phyloP scores from a whole-genome alignment of 2,329 filamentous ascomycete species.

The Alternaria longipes region DNA sequence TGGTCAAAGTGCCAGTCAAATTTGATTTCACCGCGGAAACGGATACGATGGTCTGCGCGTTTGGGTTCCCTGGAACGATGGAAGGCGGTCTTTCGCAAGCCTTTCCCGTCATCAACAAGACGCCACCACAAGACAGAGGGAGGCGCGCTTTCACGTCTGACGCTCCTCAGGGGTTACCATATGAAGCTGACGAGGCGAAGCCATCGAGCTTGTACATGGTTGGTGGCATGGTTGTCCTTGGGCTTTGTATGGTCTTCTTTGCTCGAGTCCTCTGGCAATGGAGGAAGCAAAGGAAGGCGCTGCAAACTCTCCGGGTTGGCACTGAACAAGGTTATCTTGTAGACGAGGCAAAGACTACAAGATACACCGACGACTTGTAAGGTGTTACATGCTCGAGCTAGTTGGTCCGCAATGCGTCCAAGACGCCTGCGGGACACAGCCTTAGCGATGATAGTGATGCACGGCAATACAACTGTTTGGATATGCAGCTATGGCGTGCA shows the following conservation, averaged over 20 bases:
- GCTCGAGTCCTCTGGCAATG: not conserved
- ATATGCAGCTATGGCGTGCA: not conserved
- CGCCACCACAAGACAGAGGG: not conserved
- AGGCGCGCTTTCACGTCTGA: not conserved
- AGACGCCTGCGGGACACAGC: not conserved
- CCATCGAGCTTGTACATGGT: not conserved
- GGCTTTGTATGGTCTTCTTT: not conserved
- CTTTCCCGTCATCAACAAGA: not conserved
- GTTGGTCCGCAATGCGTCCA: not conserved
- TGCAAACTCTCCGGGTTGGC: not conserved
- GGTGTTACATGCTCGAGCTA: not conserved
- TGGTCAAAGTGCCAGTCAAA: conserved; percentile 1
- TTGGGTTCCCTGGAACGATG: not conserved
- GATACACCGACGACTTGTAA: not conserved
- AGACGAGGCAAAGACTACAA: not conserved
- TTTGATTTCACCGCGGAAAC: not conserved
- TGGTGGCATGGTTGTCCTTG: not conserved
- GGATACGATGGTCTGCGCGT: conserved; percentile 2
- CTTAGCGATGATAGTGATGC: not conserved
- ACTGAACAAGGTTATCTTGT: not conserved
- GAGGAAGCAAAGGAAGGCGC: not conserved
- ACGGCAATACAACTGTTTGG: not conserved
- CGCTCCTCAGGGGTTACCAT: not conserved
- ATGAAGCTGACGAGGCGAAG: too few relatives aligned
- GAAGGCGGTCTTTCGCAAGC: not conserved